Conservation (phyloP, 257 asterid species). For the Misopates orontium region DNA sequence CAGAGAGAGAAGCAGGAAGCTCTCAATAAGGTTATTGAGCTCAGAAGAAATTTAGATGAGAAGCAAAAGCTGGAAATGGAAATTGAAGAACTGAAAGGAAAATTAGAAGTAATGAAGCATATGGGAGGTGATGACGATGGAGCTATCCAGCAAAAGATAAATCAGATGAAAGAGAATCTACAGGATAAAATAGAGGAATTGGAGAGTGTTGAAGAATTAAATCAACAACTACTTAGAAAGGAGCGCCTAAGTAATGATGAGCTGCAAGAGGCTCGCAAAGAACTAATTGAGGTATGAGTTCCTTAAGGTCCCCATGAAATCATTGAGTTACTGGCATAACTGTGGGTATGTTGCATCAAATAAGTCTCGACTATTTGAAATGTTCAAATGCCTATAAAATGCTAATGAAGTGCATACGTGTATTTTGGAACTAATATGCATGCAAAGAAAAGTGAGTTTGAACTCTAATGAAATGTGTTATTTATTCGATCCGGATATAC, state of each 20-base stretch:
- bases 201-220: conserved; percentile 40
- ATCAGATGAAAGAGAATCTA: conserved; percentile 46
- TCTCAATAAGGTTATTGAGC: conserved; percentile 51
- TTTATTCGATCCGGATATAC: too few species aligned
- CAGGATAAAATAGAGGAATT: conserved; percentile 41
- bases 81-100: conserved; percentile 53
- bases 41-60: conserved; percentile 52
- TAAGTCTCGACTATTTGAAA: too few species aligned
- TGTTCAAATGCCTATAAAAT: not conserved
- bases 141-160: conserved; percentile 45
- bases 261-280: conserved; percentile 60
- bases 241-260: conserved; percentile 65
- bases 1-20: conserved; percentile 78
- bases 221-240: conserved; percentile 40
- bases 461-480: not conserved
- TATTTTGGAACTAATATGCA: not conserved
- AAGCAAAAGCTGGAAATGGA: conserved; percentile 64
- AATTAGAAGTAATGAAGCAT: conserved; percentile 59
- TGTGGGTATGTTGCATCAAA: not conserved
- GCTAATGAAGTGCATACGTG: conserved; percentile 3
- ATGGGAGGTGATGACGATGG: conserved; percentile 57
- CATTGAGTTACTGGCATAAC: not conserved
- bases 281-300: conserved; percentile 48
- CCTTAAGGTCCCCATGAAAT: not conserved
- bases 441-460: conserved; percentile 2